phyloP scores from a whole-genome alignment of 352 stramenopile genomes.

The Phytophthora cactorum region DNA sequence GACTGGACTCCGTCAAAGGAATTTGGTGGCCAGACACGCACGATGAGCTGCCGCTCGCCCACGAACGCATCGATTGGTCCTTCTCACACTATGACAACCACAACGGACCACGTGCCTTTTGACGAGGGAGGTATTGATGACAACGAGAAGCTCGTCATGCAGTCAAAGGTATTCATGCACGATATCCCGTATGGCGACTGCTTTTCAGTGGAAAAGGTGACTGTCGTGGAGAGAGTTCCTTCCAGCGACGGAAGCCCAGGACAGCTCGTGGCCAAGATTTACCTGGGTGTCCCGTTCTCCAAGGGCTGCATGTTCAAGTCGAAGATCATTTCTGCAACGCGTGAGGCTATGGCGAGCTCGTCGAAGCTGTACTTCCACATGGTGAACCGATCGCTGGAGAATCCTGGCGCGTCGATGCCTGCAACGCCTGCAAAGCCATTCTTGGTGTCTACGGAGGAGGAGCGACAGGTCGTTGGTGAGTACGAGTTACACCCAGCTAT shows the following conservation, averaged over 20 bases:
- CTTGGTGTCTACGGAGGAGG: constrained; percentile 70
- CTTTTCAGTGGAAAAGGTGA: constrained; percentile 81
- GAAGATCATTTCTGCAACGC: constrained; percentile 87
- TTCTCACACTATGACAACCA: constrained; percentile 84
- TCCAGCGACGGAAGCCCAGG: constrained; percentile 43
- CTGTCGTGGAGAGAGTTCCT: constrained; percentile 53
- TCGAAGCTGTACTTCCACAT: constrained; percentile 65
- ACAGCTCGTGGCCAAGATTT: constrained; percentile 62
- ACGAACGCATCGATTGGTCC: constrained; percentile 87
- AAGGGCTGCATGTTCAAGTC: constrained; percentile 92
- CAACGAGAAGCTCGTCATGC: constrained; percentile 61
- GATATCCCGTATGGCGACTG: constrained; percentile 90
- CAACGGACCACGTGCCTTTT: constrained; percentile 73
- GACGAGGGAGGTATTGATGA: constrained; percentile 39
- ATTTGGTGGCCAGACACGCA: constrained; percentile 72
- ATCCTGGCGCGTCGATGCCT: constrained; percentile 7
- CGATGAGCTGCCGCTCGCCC: constrained; percentile 69
- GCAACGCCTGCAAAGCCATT: constrained; percentile 55
- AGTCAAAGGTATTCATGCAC: constrained; percentile 72
- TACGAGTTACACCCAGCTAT: constrained; percentile 64
- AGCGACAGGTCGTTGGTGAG: constrained; percentile 72
- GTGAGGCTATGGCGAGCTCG: constrained; percentile 61
- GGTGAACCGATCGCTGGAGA: constrained; percentile 59
- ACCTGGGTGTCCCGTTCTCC: constrained; percentile 84
- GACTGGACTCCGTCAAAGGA: constrained; percentile 71